Base-by-base conservation (phyloP, 1,139 yeast genomes). In the Scheffersomyces parashehatae region DNA sequence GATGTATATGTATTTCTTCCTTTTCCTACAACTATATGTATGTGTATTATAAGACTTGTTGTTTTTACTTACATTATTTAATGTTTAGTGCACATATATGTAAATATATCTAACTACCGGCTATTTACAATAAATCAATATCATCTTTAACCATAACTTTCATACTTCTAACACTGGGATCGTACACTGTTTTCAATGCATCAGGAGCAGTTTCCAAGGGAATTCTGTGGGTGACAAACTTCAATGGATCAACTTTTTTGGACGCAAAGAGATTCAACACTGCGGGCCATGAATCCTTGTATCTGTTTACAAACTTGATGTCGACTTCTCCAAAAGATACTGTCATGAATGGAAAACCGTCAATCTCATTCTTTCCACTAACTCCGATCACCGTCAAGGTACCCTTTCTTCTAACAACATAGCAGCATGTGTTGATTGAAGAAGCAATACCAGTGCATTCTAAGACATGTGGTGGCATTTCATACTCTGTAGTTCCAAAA, bases 391-490 rank as follows among this genome's bases (percentile, higher is more conserved):
- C 59, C 33, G 63, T 54, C 26, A 68, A 45, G 12, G 55, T 44
- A 26, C 74, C 74, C 15, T 62, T 51, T 53, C 72, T 62, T 59
- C 72, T 62, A 3, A 58, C 63, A 35, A 60, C 64, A 37, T 61
- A 65, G 29, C 66, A 62, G 37, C 60, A 58, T 36, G 67, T 58
- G 54, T 56, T 49, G 53, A 70, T 55, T 42, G 65, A 52, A 29
- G 58, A 47, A 33, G 56, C 62, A 37, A 62, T 52, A 40, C 68
- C 69, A 13, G 69, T 65, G 47, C 69, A 65, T 48, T 65, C 69
- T 37, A 65, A 51, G 5, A 44, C 48, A 10, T 51, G 58, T 34
- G 54, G 47, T 26, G 62, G 63, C 45, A 55, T 56, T 16, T 57
- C 56, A 37, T 56, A 54, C 46, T 62, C 67, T 15, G 47, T 46